These are phyloP conservation scores for Tieghemostelium lacteum DNA, from an alignment of 78 protist genomes.

Conservation along the genomic window DNA sequence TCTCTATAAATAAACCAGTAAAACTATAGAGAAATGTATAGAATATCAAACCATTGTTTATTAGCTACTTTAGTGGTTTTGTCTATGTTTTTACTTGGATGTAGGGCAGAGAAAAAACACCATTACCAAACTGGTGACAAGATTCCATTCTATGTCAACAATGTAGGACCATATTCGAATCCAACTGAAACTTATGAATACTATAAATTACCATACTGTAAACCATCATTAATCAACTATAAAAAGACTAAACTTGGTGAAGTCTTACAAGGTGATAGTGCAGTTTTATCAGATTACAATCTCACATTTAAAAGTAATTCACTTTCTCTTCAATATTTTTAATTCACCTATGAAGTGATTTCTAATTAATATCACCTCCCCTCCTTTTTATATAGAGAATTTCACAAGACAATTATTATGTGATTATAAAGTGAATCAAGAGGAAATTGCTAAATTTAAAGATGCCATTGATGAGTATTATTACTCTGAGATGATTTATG, in stretches of 20 bases:
- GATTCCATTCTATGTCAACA: slow-evolving; percentile 88
- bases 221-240: slow-evolving; percentile 52
- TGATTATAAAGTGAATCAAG: slow-evolving; percentile 47
- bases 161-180: slow-evolving; percentile 96
- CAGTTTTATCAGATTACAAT: slow-evolving; percentile 80
- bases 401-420: slow-evolving; percentile 80
- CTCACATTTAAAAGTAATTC: slow-evolving; percentile 74
- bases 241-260: slow-evolving; percentile 88
- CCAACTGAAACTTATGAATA: slow-evolving; percentile 96
- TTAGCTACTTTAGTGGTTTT: neutral
- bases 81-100: neutral
- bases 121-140: slow-evolving; percentile 24
- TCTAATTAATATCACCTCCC: no score
- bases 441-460: slow-evolving; percentile 78
- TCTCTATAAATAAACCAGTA: neutral
- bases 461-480: slow-evolving; percentile 91
- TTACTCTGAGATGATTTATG: slow-evolving; percentile 92
- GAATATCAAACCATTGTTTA: no score
- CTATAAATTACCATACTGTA: slow-evolving; percentile 93
- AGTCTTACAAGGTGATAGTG: slow-evolving; percentile 90
- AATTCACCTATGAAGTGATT: no score
- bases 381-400: neutral
- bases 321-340: no score
- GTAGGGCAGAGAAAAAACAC: slow-evolving; percentile 12
- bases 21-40: neutral